Conservation (phyloP, 805 yeast species). For the Wickerhamiella domercqiae region DNA sequence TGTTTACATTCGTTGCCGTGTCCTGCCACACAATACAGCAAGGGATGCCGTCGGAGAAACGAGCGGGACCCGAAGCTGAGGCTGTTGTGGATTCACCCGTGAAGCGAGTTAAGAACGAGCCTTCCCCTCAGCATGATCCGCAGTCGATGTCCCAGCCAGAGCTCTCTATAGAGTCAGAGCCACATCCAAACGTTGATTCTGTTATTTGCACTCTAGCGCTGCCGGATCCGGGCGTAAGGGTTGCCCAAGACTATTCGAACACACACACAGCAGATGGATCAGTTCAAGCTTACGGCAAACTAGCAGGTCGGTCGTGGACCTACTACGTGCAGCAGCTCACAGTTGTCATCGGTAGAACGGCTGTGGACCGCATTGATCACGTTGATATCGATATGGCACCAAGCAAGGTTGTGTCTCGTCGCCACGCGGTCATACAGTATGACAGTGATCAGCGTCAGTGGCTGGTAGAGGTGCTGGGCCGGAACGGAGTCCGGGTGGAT, state of each 20-base stretch:
- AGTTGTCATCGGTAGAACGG: slow-evolving; percentile 75
- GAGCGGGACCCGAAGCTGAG: too few relatives aligned
- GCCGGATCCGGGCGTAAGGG: slow-evolving; percentile 64
- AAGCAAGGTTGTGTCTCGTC: slow-evolving; percentile 88
- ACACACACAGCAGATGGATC: slow-evolving; percentile 50
- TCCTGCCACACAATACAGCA: too few relatives aligned
- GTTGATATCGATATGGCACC: slow-evolving; percentile 86
- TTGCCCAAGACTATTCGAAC: slow-evolving; percentile 57
- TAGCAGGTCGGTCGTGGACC: slow-evolving; percentile 89
- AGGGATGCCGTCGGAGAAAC: too few relatives aligned
- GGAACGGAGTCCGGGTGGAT: slow-evolving; percentile 90
- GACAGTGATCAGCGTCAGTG: slow-evolving; percentile 62
- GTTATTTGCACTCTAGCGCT: slow-evolving; percentile 53
- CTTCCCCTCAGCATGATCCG: too few relatives aligned
- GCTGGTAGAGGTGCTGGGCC: slow-evolving; percentile 72
- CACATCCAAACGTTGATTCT: slow-evolving; percentile 16
- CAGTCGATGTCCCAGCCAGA: too few relatives aligned
- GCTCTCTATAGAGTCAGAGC: too few relatives aligned
- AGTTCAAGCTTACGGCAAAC: slow-evolving; percentile 95
- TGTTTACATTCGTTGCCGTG: too few relatives aligned
- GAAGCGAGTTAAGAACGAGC: too few relatives aligned
- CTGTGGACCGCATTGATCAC: slow-evolving; percentile 26
- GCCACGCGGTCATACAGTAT: slow-evolving; percentile 73
- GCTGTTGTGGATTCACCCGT: too few relatives aligned
- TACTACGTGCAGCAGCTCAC: slow-evolving; percentile 69